Evolutionary conservation across 2,329 filamentous ascomycete species (phyloP).

Genomic region (Diaporthe sp.): DNA sequence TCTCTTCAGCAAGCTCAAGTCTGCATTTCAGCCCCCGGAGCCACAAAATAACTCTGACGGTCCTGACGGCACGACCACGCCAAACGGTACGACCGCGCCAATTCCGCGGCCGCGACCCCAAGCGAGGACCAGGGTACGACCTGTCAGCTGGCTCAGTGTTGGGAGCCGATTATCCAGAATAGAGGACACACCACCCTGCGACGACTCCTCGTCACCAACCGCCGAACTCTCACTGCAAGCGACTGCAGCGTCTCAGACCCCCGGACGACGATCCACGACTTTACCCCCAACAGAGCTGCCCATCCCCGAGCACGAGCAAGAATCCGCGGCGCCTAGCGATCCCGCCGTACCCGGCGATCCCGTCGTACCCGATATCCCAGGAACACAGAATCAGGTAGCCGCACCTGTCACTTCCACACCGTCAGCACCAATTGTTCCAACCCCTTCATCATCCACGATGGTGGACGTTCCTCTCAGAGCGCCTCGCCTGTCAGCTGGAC

Average conservation of each 20-base stretch:
- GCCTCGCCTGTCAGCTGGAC: constrained; percentile 21
- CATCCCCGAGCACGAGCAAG: constrained; percentile 7
- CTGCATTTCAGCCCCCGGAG: constrained; percentile 43
- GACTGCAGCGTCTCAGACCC: constrained; percentile 16
- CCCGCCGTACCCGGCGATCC: neutral
- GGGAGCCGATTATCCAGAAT: constrained; percentile 34
- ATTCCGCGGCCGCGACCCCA: constrained; percentile 34
- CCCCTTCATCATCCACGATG: constrained; percentile 22
- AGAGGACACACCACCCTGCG: constrained; percentile 26
- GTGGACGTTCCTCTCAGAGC: constrained; percentile 31
- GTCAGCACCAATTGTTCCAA: neutral
- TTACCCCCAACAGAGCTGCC: neutral
- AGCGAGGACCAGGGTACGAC: constrained; percentile 41
- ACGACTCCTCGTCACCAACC: neutral
- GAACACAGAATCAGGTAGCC: neutral
- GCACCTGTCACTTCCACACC: neutral
- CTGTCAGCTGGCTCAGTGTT: constrained; percentile 39
- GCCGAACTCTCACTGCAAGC: constrained; percentile 8
- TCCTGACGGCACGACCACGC: constrained; percentile 34
- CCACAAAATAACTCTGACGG: constrained; percentile 26
- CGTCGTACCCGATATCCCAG: neutral
- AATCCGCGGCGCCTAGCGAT: neutral
- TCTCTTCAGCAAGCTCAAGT: constrained; percentile 46
- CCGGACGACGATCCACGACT: constrained; percentile 6
- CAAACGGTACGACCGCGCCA: constrained; percentile 36